Evolutionary conservation across 352 stramenopile genomes (phyloP).

Genomic region (Phytophthora sp.): DNA sequence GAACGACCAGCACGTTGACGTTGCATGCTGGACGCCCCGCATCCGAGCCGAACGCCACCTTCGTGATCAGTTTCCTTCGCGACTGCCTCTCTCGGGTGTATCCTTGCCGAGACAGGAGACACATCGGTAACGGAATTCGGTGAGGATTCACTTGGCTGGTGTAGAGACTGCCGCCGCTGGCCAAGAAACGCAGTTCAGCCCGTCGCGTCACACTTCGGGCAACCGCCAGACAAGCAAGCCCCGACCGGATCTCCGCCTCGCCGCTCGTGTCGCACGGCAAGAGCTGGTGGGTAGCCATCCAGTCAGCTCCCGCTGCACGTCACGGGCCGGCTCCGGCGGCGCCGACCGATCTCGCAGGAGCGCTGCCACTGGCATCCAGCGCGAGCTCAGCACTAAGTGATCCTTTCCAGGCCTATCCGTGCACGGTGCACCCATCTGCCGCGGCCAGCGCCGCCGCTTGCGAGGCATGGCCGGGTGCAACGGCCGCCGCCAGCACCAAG

Average conservation of each 20-base stretch:
- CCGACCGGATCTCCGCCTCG: constrained; percentile 21
- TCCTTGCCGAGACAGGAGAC: constrained; percentile 14
- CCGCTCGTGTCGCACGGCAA: constrained; percentile 22
- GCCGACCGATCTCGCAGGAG: constrained; percentile 21
- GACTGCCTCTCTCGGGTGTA: constrained; percentile 14
- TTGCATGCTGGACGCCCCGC: background rate
- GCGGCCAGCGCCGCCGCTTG: background rate
- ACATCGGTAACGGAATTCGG: constrained; percentile 24
- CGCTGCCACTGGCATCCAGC: constrained; percentile 16
- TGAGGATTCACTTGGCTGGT: constrained; percentile 17
- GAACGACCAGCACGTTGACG: constrained; percentile 19
- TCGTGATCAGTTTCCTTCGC: constrained; percentile 38
- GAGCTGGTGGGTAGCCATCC: constrained; percentile 19
- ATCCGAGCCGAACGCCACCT: background rate
- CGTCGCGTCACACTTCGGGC: constrained; percentile 32
- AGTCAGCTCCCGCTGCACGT: background rate
- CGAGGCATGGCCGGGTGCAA: constrained; percentile 17
- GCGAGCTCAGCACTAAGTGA: background rate
- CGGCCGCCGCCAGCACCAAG: constrained; percentile 2
- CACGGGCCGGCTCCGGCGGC: background rate
- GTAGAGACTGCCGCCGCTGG: constrained; percentile 23
- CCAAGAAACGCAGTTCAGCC: constrained; percentile 25
- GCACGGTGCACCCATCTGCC: constrained; percentile 25
- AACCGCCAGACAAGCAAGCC: constrained; percentile 16
- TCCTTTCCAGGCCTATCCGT: constrained; percentile 9